Percentiles rank a stretch among this genome's conserved stretches.
These are phyloP conservation scores for Colletotrichum spaethianum DNA, from an alignment of 2,329 filamentous ascomycete genomes.

Conservation along the genomic window DNA sequence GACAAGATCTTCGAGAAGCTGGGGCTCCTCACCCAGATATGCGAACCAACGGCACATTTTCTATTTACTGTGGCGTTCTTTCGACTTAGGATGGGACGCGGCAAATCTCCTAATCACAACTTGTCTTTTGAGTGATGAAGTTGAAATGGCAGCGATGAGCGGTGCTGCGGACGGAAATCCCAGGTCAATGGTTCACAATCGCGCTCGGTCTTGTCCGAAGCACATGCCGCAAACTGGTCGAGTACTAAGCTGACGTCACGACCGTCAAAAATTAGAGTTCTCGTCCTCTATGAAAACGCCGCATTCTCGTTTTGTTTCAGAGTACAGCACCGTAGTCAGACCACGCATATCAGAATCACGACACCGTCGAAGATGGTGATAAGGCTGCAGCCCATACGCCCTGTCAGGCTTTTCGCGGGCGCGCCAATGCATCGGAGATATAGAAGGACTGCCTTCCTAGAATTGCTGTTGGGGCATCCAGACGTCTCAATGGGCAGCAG, in stretches of 20 bases:
- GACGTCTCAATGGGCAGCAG: neutral
- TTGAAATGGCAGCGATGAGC: neutral
- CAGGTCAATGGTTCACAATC: neutral
- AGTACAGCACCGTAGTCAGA: neutral
- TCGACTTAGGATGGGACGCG: neutral
- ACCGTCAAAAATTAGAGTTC: neutral
- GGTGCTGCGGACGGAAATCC: no score
- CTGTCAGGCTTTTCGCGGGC: neutral
- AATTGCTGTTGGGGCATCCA: neutral
- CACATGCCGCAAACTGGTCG: neutral
- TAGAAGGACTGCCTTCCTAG: neutral
- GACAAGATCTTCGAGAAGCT: constrained; percentile 32
- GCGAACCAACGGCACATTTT: constrained; percentile 35
- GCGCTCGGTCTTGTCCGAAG: constrained; percentile 1
- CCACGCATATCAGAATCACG: neutral
- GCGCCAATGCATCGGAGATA: neutral
- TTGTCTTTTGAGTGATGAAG: no score
- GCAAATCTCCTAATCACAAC: neutral
- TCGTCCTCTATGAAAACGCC: neutral
- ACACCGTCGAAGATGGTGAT: neutral
- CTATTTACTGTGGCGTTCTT: neutral
- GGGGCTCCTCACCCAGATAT: constrained; percentile 32
- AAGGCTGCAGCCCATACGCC: neutral
- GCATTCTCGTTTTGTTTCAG: neutral
- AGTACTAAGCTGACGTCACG: constrained; percentile 3